phyloP scores from a whole-genome alignment of 2,329 filamentous ascomycete species.

The Metarhizium sp. region DNA sequence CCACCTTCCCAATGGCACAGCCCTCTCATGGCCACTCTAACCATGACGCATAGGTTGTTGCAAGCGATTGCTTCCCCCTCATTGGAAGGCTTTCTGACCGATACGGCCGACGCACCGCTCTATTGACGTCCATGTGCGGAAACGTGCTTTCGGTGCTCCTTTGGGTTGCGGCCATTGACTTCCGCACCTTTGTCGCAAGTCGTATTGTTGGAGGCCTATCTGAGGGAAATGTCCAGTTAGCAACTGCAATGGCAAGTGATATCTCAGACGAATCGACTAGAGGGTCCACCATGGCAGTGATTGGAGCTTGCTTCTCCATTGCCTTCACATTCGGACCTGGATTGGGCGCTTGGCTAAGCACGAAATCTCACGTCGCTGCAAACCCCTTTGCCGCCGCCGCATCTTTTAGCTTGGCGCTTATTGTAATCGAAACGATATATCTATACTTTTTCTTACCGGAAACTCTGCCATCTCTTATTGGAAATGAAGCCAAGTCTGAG shows the following conservation, averaged over 20 bases:
- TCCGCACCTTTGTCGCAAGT: slow-evolving; percentile 91
- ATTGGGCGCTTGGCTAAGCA: slow-evolving; percentile 77
- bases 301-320: slow-evolving; percentile 92
- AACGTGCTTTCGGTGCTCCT: slow-evolving; percentile 90
- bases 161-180: slow-evolving; percentile 90
- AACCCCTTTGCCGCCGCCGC: slow-evolving; percentile 95
- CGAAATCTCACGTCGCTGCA: slow-evolving; percentile 64
- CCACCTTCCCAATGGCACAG: not conserved
- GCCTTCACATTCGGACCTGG: slow-evolving; percentile 96
- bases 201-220: slow-evolving; percentile 86
- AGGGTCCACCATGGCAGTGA: slow-evolving; percentile 89
- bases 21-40: not conserved
- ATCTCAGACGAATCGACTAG: slow-evolving; percentile 80
- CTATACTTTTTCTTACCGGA: slow-evolving; percentile 80
- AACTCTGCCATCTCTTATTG: slow-evolving; percentile 58
- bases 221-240: slow-evolving; percentile 93
- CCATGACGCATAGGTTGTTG: slow-evolving; percentile 50
- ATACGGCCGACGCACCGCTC: slow-evolving; percentile 76
- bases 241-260: slow-evolving; percentile 92
- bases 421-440: slow-evolving; percentile 81
- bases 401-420: slow-evolving; percentile 73
- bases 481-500: slow-evolving; percentile 15
- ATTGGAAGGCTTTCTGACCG: slow-evolving; percentile 84
- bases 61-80: slow-evolving; percentile 83
- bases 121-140: slow-evolving; percentile 84